Base-by-base conservation (phyloP, 2,329 filamentous ascomycete species). In the Paraphoma chrysanthemicola region DNA sequence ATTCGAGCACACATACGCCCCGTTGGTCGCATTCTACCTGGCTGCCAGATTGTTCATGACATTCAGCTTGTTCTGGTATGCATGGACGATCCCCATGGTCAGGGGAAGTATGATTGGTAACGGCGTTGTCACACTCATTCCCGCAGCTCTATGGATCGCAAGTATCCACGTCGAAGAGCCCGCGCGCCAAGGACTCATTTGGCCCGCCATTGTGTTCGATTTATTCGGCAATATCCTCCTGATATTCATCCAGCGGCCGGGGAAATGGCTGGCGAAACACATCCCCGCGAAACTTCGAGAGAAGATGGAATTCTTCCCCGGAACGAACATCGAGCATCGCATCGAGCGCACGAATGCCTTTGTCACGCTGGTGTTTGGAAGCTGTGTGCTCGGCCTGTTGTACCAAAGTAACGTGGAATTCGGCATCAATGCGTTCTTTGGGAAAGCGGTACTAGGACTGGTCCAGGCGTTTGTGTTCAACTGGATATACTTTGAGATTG, bases 401-500 rank as follows among this genome's bases (percentile, higher is more conserved):
- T 88, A 86, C 67, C 86, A 88, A 64, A 86, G 81, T 57, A 78
- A 78, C 9, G 79, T 78, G 1, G 70, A 62, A 1, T 79, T 83
- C 60, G 84, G 85, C 4, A 74, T 87, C 10, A 85, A 86, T 61
- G 81, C 82, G 5, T 82, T 88, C 70, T 83, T 87, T 46, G 87
- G 86, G 6, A 89, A 89, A 70, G 86, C 86, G 1, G 78, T 86
- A 2, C 71, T 88, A 11, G 85, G 85, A 0, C 74, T 88, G 0
- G 75, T 85, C 2, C 85, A 87, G 63, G 83, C 84, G 0, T 87
- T 86, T 66, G 76, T 80, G 47, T 85, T 87, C 64, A 87, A 87
- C 65, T 87, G 85, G 84, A 79, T 88, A 9, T 88, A 88, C 69
- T 88, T 88, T 67, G 86, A 89, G 66, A 80, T 89, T 36, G 86